Base-by-base conservation (phyloP, 2,329 filamentous ascomycete species). In the Dactylellina cionopaga region DNA sequence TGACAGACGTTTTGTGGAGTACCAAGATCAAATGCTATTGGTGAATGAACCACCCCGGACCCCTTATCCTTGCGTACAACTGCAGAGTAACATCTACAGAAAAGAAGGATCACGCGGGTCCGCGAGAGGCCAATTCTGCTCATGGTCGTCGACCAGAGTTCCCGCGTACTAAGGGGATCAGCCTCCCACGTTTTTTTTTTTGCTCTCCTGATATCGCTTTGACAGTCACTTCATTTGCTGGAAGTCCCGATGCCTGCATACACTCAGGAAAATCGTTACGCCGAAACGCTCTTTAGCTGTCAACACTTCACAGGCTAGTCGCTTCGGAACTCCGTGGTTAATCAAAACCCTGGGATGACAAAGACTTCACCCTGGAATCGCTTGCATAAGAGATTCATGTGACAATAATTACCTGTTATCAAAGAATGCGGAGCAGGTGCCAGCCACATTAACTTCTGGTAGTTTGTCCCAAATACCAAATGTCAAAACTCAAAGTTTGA, bases 181-280 rank as follows among this genome's bases (percentile, higher is more conserved):
- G 33, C 62, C 49, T 62, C 58, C 44, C 58, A 51, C 58, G 33
- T 52, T 47, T 56, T 66, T 66, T 47, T 59, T 59, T 46, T 47
- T 54, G 24, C 43, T 49, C 22, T 46, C 33, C 29, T n/a, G n/a
- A n/a, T 25, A 39, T 37, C 22, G 51, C 51, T 66, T 66, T 66
- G 62, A 66, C 51, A 58, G 44, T 46, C 31, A 11, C 46, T 51
- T 69, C 46, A 54, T 60, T 60, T 70, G 41, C 56, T 70, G 41
- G 29, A 33, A 19, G 11, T 41, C 55, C 65, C 9, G 55, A 52
- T 41, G 35, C 55, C 41, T 58, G 29, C 55, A 29, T 47, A 25
- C 25, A 24, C 65, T 46, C 46, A 70, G 65, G 65, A 70, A 70
- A 70, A 70, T 70, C 65, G 65, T 70, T 70, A 70, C 44, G 65